phyloP scores from a whole-genome alignment of 139 green algal genomes.

The Microglena sp. region DNA sequence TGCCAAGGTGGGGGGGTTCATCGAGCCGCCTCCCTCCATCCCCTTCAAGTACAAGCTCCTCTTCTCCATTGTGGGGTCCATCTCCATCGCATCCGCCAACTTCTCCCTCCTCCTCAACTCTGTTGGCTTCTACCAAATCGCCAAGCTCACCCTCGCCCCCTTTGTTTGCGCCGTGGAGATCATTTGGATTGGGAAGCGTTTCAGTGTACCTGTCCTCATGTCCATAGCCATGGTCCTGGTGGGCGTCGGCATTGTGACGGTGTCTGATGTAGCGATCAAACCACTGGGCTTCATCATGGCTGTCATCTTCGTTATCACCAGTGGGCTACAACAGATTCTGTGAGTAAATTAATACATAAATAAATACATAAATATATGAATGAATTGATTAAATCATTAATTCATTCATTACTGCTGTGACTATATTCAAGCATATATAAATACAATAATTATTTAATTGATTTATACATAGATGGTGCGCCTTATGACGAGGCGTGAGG shows the following conservation, averaged over 20 bases:
- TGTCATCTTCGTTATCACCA: constrained; percentile 62
- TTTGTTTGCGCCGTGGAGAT: constrained; percentile 75
- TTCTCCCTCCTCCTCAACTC: constrained; percentile 27
- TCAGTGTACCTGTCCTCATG: constrained; percentile 39
- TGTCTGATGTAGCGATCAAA: constrained; percentile 51
- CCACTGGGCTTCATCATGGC: constrained; percentile 52
- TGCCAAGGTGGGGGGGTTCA: constrained; percentile 11
- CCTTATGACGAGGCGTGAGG: too few relatives aligned
- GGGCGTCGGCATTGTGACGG: constrained; percentile 74
- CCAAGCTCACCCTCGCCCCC: constrained; percentile 87
- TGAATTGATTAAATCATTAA: too few relatives aligned
- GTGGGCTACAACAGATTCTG: constrained; percentile 83
- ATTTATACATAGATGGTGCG: too few relatives aligned
- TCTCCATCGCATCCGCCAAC: constrained; percentile 48
- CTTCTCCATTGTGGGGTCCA: constrained; percentile 32
- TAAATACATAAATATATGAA: too few relatives aligned
- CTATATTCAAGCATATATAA: too few relatives aligned
- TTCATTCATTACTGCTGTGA: too few relatives aligned
- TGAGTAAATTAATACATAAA: too few relatives aligned
- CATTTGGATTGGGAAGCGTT: constrained; percentile 55
- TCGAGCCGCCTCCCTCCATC: background rate
- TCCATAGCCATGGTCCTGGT: constrained; percentile 58
- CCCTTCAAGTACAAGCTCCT: constrained; percentile 20
- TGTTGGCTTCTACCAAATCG: constrained; percentile 50
- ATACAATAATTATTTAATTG: too few relatives aligned